Conservation (phyloP, 768 basidiomycete species). For the Boletus insuetus region DNA sequence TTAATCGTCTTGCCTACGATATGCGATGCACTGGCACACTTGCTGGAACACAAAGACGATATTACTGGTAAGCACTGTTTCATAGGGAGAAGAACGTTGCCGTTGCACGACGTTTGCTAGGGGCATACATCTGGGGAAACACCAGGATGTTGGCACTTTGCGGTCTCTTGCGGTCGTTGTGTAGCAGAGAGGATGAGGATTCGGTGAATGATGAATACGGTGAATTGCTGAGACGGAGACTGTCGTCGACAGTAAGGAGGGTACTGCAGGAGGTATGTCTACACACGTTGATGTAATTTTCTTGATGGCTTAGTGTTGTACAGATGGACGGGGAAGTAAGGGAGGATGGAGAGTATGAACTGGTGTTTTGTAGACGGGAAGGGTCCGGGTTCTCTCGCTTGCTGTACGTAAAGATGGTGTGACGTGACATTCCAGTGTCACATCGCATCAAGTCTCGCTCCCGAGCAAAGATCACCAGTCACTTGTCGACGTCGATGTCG, state of each 20-base stretch:
- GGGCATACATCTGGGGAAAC: not conserved
- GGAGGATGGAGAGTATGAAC: conserved; percentile 4
- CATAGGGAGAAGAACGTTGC: not conserved
- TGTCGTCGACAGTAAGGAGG: conserved; percentile 24
- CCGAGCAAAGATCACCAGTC: conserved; percentile 18
- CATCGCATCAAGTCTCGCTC: conserved; percentile 5
- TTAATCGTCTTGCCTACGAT: conserved; percentile 48
- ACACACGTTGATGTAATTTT: not conserved
- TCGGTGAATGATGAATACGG: conserved; percentile 22
- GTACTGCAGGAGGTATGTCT: conserved; percentile 30
- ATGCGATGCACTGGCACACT: conserved; percentile 44
- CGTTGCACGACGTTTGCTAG: conserved; percentile 7
- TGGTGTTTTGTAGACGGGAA: conserved; percentile 21
- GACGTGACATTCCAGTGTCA: conserved; percentile 23
- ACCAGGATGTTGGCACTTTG: conserved; percentile 52
- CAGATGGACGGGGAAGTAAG: not conserved
- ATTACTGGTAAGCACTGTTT: conserved; percentile 25
- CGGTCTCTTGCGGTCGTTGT: conserved; percentile 36
- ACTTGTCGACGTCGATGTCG: conserved; percentile 1
- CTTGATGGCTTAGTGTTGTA: not conserved
- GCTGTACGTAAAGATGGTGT: conserved; percentile 20
- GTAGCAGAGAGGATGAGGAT: conserved; percentile 12
- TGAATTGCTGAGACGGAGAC: conserved; percentile 30
- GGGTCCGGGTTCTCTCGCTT: conserved; percentile 12
- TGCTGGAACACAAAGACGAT: conserved; percentile 32